Evolutionary conservation across 257 asterid species (phyloP).

Genomic region (Penstemon newberryi): DNA sequence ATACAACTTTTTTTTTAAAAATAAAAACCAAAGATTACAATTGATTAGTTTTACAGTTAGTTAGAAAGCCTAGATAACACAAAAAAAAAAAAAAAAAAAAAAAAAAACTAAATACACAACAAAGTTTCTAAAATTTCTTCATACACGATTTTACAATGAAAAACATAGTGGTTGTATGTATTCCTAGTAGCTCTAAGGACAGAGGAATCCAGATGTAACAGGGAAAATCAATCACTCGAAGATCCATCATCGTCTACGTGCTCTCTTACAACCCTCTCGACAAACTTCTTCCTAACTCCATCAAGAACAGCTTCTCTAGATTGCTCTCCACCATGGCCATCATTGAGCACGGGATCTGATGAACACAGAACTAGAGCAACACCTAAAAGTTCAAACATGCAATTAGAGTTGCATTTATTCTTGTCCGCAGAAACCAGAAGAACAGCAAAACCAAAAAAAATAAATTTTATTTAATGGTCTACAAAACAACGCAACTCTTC

Average conservation of each 20-base stretch:
- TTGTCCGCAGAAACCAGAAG: background rate
- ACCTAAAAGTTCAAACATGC: conserved; percentile 40
- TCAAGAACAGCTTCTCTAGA: conserved; percentile 71
- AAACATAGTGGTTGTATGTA: too few species aligned
- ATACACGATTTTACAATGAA: too few species aligned
- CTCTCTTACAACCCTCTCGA: conserved; percentile 71
- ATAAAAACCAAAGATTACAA: too few species aligned
- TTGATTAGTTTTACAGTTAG: too few species aligned
- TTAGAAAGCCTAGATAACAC: too few species aligned
- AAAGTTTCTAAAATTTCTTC: too few species aligned
- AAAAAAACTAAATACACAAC: too few species aligned
- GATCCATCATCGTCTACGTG: conserved; percentile 79
- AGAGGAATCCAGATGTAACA: background rate
- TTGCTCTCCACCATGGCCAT: conserved; percentile 69
- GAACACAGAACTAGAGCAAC: conserved; percentile 82
- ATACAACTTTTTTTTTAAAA: too few species aligned
- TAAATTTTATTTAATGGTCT: background rate
- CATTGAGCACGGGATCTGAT: conserved; percentile 77
- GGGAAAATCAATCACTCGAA: conserved; percentile 53
- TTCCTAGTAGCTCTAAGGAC: background rate
- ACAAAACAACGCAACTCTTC: background rate
- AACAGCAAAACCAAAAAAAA: background rate
- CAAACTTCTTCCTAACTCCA: conserved; percentile 71
- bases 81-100: too few species aligned
- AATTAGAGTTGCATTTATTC: conserved; percentile 6